A percentile compares a stretch with the other conserved stretches of the same genome.
Evolutionary conservation across 805 yeast species (phyloP).

Genomic region (Wickerhamomyces alni): DNA sequence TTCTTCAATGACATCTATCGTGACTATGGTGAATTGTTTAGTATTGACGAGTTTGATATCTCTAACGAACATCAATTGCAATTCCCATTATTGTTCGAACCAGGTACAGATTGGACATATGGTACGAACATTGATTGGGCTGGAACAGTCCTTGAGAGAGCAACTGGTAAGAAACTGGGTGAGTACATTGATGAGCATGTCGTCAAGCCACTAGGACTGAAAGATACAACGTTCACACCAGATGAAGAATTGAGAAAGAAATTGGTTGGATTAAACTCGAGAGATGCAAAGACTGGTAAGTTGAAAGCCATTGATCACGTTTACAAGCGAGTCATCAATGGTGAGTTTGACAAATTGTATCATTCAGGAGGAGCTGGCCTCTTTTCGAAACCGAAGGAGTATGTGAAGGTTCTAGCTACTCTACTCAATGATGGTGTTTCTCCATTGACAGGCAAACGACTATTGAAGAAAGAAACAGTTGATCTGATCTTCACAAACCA

Average conservation of each 20-base stretch:
- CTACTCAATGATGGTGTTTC: constrained; percentile 38
- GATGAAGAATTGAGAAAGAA: constrained; percentile 11
- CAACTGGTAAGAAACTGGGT: constrained; percentile 24
- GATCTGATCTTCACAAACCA: constrained; percentile 27
- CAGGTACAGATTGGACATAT: constrained; percentile 31
- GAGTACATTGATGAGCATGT: constrained; percentile 25
- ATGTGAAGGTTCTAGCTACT: constrained; percentile 31
- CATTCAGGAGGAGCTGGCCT: constrained; percentile 41
- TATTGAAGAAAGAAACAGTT: constrained; percentile 28
- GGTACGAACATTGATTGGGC: constrained; percentile 33
- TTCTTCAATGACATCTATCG: constrained; percentile 22
- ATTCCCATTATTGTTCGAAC: constrained; percentile 28
- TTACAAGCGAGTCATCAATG: constrained; percentile 6
- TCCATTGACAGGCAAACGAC: constrained; percentile 26
- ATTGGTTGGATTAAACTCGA: constrained; percentile 19
- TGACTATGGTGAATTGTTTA: constrained; percentile 17
- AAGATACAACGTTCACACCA: constrained; percentile 23
- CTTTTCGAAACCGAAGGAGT: constrained; percentile 35
- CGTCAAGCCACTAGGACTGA: constrained; percentile 26
- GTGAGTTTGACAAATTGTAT: constrained; percentile 6
- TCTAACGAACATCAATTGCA: constrained; percentile 9
- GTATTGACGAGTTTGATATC: constrained; percentile 14
- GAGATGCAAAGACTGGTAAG: constrained; percentile 15
- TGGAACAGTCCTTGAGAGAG: constrained; percentile 26
- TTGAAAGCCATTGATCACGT: constrained; percentile 8